Percentiles rank a stretch among this genome's conserved stretches.
These are phyloP conservation scores for Diphasiastrum complanatum DNA, from an alignment of 83 land plant species.

Conservation along the genomic window DNA sequence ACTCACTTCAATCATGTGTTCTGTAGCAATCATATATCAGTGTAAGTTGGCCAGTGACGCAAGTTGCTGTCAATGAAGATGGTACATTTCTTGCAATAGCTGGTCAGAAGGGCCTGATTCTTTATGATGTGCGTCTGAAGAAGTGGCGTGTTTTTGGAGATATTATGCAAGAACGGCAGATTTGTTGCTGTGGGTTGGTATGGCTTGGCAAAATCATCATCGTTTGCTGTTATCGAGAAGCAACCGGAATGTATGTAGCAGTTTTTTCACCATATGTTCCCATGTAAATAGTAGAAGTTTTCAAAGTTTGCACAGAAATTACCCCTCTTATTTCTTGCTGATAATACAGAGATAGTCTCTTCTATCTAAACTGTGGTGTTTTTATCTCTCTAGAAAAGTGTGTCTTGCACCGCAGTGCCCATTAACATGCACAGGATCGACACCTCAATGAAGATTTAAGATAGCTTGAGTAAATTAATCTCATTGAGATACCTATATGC, in stretches of 20 bases:
- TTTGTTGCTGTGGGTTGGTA: conserved; percentile 75
- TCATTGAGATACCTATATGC: too few species aligned
- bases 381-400: too few species aligned
- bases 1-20: too few species aligned
- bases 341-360: neutral
- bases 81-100: conserved; percentile 94
- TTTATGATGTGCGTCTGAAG: conserved; percentile 71
- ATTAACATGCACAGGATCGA: too few species aligned
- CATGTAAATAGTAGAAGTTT: too few species aligned
- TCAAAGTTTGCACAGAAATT: too few species aligned
- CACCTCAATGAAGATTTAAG: too few species aligned
- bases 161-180: conserved; percentile 86
- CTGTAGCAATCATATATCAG: conserved; percentile 85
- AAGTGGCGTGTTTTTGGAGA: conserved; percentile 97
- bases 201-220: conserved; percentile 93
- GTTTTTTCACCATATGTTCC: neutral
- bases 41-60: conserved; percentile 87
- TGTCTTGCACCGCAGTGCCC: too few species aligned
- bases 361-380: too few species aligned
- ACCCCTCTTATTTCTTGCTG: neutral
- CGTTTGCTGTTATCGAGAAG: conserved; percentile 69
- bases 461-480: too few species aligned
- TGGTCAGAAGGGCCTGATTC: conserved; percentile 77
- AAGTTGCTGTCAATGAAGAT: conserved; percentile 89
- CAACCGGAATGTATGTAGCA: conserved; percentile 55